phyloP scores from a whole-genome alignment of 1,284 basidiomycete genomes.

The Vanrija sp. region DNA sequence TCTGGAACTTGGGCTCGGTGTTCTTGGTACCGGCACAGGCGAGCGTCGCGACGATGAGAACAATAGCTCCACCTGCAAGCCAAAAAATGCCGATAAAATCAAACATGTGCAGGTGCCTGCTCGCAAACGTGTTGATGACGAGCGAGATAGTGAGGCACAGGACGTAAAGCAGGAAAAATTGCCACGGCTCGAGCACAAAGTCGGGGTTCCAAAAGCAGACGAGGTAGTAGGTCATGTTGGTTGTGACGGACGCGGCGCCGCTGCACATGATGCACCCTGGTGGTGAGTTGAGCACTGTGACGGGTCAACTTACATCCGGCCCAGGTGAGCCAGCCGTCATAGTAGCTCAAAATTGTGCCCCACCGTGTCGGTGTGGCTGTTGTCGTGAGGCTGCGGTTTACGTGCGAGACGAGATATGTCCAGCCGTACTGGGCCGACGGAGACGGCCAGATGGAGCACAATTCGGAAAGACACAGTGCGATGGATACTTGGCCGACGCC shows the following conservation, averaged over 20 bases:
- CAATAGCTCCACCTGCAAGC: background rate
- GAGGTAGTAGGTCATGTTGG: slow-evolving; percentile 3
- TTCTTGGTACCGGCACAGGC: background rate
- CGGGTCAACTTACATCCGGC: background rate
- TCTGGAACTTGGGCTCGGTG: slow-evolving; percentile 1
- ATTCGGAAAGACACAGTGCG: background rate
- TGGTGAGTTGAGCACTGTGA: background rate
- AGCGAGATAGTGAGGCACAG: slow-evolving; percentile 5
- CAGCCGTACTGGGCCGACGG: background rate
- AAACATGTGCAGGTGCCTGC: background rate
- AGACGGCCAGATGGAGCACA: slow-evolving; percentile 2
- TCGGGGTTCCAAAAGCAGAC: slow-evolving; percentile 3
- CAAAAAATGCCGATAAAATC: background rate
- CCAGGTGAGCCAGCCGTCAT: background rate
- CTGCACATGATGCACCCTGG: slow-evolving; percentile 7
- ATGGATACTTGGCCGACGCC: background rate
- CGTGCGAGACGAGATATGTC: background rate
- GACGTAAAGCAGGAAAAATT: slow-evolving; percentile 3
- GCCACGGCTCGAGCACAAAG: slow-evolving; percentile 2
- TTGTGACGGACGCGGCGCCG: background rate
- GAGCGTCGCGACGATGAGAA: slow-evolving; percentile 1
- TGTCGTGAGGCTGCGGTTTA: background rate
- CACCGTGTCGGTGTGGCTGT: background rate
- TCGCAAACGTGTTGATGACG: slow-evolving; percentile 1
- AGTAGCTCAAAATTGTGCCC: background rate